Percentiles rank a stretch among this genome's conserved stretches.
phyloP scores from a whole-genome alignment of 441 rosid genomes.

The Lepidium campestre region DNA sequence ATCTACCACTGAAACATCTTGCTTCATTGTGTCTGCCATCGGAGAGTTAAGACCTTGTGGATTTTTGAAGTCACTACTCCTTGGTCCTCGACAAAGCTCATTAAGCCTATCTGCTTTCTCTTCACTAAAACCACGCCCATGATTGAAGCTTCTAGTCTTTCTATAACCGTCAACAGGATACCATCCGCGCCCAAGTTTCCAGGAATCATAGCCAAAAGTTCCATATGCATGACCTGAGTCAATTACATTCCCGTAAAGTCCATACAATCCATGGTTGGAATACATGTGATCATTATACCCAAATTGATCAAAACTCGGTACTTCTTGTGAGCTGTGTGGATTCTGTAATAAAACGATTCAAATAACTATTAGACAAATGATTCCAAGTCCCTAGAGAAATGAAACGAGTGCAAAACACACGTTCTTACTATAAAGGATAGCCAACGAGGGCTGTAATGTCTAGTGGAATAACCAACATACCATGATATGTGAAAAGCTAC shows the following conservation, averaged over 20 bases:
- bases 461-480: conserved; percentile 27
- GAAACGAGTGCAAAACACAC: neutral
- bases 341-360: conserved; percentile 25
- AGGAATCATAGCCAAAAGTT: conserved; percentile 51
- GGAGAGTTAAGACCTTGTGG: conserved; percentile 34
- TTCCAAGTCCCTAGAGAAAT: neutral
- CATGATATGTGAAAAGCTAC: conserved; percentile 29
- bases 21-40: conserved; percentile 33
- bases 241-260: conserved; percentile 44
- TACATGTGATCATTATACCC: conserved; percentile 44
- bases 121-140: conserved; percentile 38
- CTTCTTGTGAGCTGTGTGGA: conserved; percentile 39
- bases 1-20: conserved; percentile 30
- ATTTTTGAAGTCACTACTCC: conserved; percentile 43
- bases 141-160: conserved; percentile 41
- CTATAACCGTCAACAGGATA: conserved; percentile 43
- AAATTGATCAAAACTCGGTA: conserved; percentile 31
- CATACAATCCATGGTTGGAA: conserved; percentile 40
- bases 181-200: conserved; percentile 53
- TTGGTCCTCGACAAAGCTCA: conserved; percentile 71
- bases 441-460: neutral
- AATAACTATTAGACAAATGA: neutral
- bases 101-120: conserved; percentile 56
- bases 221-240: conserved; percentile 47
- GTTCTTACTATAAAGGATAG: neutral